Evolutionary conservation across 257 asterid genomes (phyloP), one percentile per base, ranked within the genome.

Genomic region (Solanum neorickii): DNA sequence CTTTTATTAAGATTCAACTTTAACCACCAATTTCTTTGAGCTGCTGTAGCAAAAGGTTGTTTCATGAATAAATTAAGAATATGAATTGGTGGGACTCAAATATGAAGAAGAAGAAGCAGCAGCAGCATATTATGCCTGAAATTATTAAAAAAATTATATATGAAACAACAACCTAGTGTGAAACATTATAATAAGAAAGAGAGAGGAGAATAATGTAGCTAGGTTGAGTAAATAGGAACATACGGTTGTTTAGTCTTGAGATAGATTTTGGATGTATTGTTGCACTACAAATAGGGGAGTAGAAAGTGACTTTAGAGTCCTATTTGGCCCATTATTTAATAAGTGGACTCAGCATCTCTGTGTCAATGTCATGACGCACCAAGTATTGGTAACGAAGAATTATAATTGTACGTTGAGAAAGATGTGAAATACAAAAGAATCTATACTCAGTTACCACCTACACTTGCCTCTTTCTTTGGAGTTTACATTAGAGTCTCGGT

Each of bases 301-400:
- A 72, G 89, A 89, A n/a, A 83, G 89, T 87, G 91, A 87, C 87
- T 23, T 65, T 47, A 82, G 86, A 68, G 91, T 84, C 87, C 86
- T 66, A 59, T 62, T 42, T 60, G 88, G 84, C 73, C 91, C 85
- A 66, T 88, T 23, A n/a, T 74, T 46, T 62, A 82, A 69, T 56
- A 70, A 88, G 92, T 90, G 92, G 91, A 83, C 90, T 46, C 75
- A 12, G 91, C 91, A 88, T 90, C 88, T 87, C 86, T 33, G 7
- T 74, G 49, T 60, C 42, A 83, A 37, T 29, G 85, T 47, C 85
- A 47, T 18, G 66, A 80, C 18, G 62, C 85, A 80, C 42, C 23
- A 9, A 80, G 44, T 80, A 80, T 47, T 9, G 25, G 41, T 80
- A 46, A 46, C 42, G 14, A 46, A 25, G 62, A 77, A 77, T 25